phyloP scores from a whole-genome alignment of 805 yeast species.

The Candida hispaniensis region DNA sequence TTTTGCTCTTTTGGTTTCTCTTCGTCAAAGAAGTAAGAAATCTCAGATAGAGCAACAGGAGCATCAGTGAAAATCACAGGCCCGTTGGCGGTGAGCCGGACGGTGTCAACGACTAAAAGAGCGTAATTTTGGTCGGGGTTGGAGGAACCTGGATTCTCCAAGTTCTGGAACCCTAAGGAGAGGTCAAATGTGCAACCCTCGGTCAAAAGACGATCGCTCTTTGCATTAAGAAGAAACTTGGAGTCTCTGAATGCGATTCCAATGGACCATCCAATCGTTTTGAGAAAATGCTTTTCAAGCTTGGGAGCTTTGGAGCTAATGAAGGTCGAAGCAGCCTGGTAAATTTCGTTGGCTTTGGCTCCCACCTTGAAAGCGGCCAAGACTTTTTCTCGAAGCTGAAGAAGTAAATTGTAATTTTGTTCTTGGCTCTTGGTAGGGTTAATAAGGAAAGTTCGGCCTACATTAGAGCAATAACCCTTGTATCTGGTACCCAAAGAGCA shows the following conservation, averaged over 20 bases:
- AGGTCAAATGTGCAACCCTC: slow-evolving; percentile 69
- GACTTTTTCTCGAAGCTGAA: slow-evolving; percentile 60
- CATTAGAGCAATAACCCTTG: slow-evolving; percentile 77
- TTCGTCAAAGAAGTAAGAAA: slow-evolving; percentile 68
- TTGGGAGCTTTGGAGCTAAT: slow-evolving; percentile 56
- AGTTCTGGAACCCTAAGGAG: slow-evolving; percentile 63
- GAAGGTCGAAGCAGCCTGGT: slow-evolving; percentile 48
- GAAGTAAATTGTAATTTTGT: slow-evolving; percentile 62
- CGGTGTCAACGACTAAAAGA: slow-evolving; percentile 69
- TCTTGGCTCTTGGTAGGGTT: slow-evolving; percentile 79
- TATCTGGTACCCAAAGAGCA: slow-evolving; percentile 80
- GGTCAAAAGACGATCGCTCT: slow-evolving; percentile 54
- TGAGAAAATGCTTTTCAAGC: slow-evolving; percentile 52
- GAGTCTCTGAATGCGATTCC: slow-evolving; percentile 88
- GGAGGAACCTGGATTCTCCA: slow-evolving; percentile 40
- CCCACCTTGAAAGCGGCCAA: slow-evolving; percentile 56
- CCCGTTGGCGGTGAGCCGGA: slow-evolving; percentile 51
- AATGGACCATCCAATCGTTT: slow-evolving; percentile 76
- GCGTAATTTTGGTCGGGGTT: slow-evolving; percentile 51
- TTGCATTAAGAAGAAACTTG: slow-evolving; percentile 57
- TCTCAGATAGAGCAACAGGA: slow-evolving; percentile 51
- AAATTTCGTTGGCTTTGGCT: slow-evolving; percentile 52
- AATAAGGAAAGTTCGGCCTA: slow-evolving; percentile 79
- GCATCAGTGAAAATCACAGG: slow-evolving; percentile 63
- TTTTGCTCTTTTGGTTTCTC: slow-evolving; percentile 30